These are phyloP conservation scores for Viola pubescens DNA, from an alignment of 441 rosid genomes.

Conservation along the genomic window DNA sequence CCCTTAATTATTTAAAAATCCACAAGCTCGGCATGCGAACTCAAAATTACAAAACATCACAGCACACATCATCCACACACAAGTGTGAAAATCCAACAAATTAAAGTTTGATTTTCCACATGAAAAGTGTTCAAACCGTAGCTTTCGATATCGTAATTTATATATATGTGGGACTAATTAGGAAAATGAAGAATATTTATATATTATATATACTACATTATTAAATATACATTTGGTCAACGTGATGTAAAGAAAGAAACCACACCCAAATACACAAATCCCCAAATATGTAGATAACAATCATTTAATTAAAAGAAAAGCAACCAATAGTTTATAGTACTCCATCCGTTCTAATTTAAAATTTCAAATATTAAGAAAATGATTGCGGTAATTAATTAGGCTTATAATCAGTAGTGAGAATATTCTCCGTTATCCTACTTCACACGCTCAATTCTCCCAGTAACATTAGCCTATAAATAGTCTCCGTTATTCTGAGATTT, in stretches of 20 bases:
- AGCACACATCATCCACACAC: not conserved
- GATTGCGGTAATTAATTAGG: too few species aligned
- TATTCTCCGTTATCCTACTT: too few species aligned
- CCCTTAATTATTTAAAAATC: not conserved
- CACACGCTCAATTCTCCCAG: too few species aligned
- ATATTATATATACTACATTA: too few species aligned
- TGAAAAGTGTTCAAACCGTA: constrained; percentile 13
- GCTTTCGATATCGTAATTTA: constrained; percentile 7
- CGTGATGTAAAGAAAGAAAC: not conserved
- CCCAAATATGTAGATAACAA: not conserved
- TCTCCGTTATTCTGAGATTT: too few species aligned
- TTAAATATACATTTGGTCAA: not conserved
- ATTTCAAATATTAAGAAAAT: not conserved
- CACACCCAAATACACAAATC: not conserved
- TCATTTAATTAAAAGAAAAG: too few species aligned
- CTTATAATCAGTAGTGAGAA: too few species aligned
- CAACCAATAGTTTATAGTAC: not conserved
- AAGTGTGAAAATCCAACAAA: not conserved
- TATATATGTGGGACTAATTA: not conserved
- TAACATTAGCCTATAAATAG: too few species aligned
- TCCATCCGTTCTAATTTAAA: too few species aligned
- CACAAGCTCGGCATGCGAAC: not conserved
- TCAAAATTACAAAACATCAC: not conserved
- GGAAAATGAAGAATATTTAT: too few species aligned
- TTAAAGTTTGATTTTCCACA: not conserved